Base-by-base conservation (phyloP, 148 eudicot genomes). In the Camellia lanceoleosa region DNA sequence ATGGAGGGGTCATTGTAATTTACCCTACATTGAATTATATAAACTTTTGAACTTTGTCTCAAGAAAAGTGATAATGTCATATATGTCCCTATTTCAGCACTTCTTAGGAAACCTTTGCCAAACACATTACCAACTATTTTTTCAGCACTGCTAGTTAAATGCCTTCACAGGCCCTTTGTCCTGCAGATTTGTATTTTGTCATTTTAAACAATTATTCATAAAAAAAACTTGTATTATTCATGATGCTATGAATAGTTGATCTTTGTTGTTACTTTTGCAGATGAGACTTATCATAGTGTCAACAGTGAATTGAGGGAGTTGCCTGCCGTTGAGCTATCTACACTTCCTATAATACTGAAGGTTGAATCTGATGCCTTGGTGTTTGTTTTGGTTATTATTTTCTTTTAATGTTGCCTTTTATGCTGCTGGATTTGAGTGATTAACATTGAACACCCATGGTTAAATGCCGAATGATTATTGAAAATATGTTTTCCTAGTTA, bases 281-380 rank as follows among this genome's bases (percentile, higher is more conserved):
- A 85, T 84, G 99, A 92, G 85, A 85, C 89, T 74, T 92, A 86
- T 82, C 92, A 88, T 77, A 86, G 82, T 83, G 82, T 86, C 82
- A 91, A 83, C 83, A 90, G 86, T 89, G 98, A 91, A 83, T 71
- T 96, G 74, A 86, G 91, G 86, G 99, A 96, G 88, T 87, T 96
- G 83, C 99, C 99, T 84, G 87, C 91, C 7, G 95, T 96, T 85
- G 97, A 91, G 87, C 85, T 94, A 9, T 92, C 98, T 60, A 89
- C 95, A 41, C 94, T 96, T n/a, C 97, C 98, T 54, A 83, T 90
- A 77, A 88, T 96, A 84, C 86, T 92, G 65, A 96, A 96, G 99
- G 99, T 94, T 79, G 61, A 18, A 44, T 65, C 82, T 79, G 54
- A 81, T 69, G 43, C 66, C 66, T 47, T 66, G 19, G 19, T 77